These are phyloP conservation scores for Clonostachys byssicola DNA, from an alignment of 2,329 filamentous ascomycete species.

Conservation along the genomic window DNA sequence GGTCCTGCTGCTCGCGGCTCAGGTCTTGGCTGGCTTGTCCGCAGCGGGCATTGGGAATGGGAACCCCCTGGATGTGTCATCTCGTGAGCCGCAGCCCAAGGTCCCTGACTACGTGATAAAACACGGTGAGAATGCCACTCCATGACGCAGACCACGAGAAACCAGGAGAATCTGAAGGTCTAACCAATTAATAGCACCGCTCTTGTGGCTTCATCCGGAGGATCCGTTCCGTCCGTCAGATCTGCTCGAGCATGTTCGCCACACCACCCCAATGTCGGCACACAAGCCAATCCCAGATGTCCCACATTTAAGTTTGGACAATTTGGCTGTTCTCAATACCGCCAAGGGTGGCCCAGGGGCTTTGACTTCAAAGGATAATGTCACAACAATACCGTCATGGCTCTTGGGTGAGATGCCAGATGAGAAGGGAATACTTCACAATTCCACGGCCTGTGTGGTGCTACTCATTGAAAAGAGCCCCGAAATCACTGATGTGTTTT, in stretches of 20 bases:
- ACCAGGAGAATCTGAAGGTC: background rate
- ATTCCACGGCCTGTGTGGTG: constrained; percentile 18
- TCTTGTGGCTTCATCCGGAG: constrained; percentile 23
- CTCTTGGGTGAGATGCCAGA: constrained; percentile 15
- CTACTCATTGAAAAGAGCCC: constrained; percentile 13
- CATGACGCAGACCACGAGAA: background rate
- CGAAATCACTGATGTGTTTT: constrained; percentile 16
- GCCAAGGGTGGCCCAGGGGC: constrained; percentile 8
- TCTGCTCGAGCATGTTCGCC: constrained; percentile 18
- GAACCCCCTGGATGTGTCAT: too few relatives aligned
- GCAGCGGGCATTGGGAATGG: too few relatives aligned
- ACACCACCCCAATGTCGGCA: constrained; percentile 14
- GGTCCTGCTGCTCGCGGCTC: too few relatives aligned
- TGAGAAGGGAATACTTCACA: constrained; percentile 8
- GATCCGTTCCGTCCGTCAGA: constrained; percentile 21
- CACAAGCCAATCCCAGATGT: constrained; percentile 9
- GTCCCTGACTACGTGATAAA: background rate
- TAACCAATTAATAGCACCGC: constrained; percentile 12
- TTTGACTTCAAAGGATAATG: constrained; percentile 16
- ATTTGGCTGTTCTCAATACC: constrained; percentile 15
- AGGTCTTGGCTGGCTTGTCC: too few relatives aligned
- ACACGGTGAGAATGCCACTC: background rate
- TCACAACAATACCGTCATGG: constrained; percentile 13
- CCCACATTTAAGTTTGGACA: constrained; percentile 15
- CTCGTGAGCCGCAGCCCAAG: background rate